These are phyloP conservation scores for Cyclotella baltica DNA, from an alignment of 108 stramenopile genomes.

Conservation along the genomic window DNA sequence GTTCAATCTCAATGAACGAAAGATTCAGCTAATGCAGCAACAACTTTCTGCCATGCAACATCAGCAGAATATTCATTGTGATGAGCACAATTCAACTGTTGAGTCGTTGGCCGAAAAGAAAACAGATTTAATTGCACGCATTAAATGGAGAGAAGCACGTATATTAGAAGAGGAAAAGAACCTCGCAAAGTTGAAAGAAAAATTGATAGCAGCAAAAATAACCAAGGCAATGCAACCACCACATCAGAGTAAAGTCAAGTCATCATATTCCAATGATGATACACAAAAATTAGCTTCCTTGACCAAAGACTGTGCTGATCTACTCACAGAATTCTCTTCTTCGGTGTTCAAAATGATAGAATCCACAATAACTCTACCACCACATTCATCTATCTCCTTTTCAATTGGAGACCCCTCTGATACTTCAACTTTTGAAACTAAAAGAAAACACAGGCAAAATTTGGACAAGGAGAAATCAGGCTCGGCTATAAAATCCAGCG, in stretches of 20 bases:
- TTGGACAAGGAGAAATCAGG: background rate
- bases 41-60: background rate
- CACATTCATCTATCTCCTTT: background rate
- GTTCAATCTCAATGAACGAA: background rate
- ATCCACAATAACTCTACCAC: background rate
- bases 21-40: background rate
- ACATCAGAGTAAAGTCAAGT: background rate
- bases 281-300: background rate
- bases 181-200: background rate
- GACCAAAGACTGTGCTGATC: background rate
- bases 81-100: conserved; percentile 1
- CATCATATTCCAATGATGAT: background rate
- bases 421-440: background rate
- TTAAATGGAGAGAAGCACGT: conserved; percentile 6
- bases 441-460: background rate
- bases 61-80: background rate
- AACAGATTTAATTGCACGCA: background rate
- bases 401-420: background rate
- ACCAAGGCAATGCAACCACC: background rate
- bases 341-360: conserved; percentile 4
- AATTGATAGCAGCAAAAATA: background rate
- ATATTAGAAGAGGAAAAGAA: conserved; percentile 8
- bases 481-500: background rate
- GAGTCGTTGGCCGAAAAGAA: background rate
- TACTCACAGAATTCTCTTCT: background rate